These are phyloP conservation scores for Coelastrella sp. DNA, from an alignment of 139 green algal genomes.

Conservation along the genomic window DNA sequence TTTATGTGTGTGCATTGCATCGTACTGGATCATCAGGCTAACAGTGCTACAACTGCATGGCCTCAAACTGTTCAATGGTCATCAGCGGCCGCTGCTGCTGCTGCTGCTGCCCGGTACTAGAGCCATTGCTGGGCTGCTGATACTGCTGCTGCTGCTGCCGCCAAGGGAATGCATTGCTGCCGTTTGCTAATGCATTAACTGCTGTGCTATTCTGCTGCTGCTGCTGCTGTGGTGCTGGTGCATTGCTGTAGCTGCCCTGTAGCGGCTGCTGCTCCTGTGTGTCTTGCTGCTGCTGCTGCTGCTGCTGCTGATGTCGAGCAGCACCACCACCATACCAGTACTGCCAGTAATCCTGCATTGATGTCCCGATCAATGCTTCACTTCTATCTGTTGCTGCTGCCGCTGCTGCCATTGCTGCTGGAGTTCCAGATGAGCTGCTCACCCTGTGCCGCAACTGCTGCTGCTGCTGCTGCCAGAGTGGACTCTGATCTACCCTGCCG, in stretches of 20 bases:
- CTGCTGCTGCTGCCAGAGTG: neutral
- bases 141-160: constrained; percentile 9
- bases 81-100: constrained; percentile 9
- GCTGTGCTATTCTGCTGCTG: neutral
- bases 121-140: neutral
- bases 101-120: neutral
- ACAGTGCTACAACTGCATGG: neutral
- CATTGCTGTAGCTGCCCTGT: neutral
- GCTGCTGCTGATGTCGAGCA: neutral
- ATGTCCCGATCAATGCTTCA: neutral
- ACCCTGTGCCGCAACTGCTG: neutral
- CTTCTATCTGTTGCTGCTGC: neutral
- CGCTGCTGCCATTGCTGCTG: neutral
- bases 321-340: neutral
- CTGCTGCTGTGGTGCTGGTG: constrained; percentile 12
- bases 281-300: neutral
- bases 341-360: constrained; percentile 5
- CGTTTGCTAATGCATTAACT: neutral
- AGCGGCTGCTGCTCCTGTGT: neutral
- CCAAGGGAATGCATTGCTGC: neutral
- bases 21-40: too few species aligned
- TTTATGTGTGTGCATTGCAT: too few species aligned
- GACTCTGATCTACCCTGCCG: too few species aligned
- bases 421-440: neutral
- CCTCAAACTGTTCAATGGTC: constrained; percentile 9